Conservation (phyloP, 2,329 filamentous ascomycete species). For the Trichoderma sp. region DNA sequence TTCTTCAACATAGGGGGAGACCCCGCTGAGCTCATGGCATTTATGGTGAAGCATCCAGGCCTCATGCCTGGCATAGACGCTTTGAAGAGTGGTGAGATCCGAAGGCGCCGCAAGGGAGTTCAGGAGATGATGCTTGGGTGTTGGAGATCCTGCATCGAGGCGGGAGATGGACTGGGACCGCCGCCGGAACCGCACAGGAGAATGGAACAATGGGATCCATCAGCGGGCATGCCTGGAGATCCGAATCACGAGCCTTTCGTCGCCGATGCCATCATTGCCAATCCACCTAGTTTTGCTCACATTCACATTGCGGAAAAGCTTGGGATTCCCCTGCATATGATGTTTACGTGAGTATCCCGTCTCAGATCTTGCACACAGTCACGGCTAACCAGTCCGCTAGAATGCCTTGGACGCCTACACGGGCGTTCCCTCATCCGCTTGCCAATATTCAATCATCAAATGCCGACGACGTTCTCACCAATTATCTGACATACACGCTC, state of each 20-base stretch:
- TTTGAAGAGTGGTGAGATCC: slow-evolving; percentile 75
- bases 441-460: slow-evolving; percentile 79
- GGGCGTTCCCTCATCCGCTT: slow-evolving; percentile 82
- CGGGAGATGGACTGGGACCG: slow-evolving; percentile 65
- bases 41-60: slow-evolving; percentile 88
- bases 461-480: slow-evolving; percentile 74
- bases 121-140: slow-evolving; percentile 80
- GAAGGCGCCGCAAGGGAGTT: slow-evolving; percentile 72
- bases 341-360: slow-evolving; percentile 73
- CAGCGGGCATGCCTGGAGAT: slow-evolving; percentile 45
- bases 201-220: slow-evolving; percentile 51
- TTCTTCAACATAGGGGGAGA: slow-evolving; percentile 79
- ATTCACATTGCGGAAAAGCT: slow-evolving; percentile 75
- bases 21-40: slow-evolving; percentile 77
- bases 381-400: slow-evolving; percentile 50
- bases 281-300: slow-evolving; percentile 76
- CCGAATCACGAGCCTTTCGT: slow-evolving; percentile 66
- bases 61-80: slow-evolving; percentile 82
- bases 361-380: background rate
- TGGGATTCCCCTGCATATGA: slow-evolving; percentile 75
- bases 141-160: slow-evolving; percentile 83
- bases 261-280: slow-evolving; percentile 79
- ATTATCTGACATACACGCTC: slow-evolving; percentile 80
- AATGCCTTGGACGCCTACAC: slow-evolving; percentile 89
- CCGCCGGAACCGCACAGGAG: slow-evolving; percentile 50